Base-by-base conservation (phyloP, 208 protist species). In the Ichthyophonus hoferi region DNA sequence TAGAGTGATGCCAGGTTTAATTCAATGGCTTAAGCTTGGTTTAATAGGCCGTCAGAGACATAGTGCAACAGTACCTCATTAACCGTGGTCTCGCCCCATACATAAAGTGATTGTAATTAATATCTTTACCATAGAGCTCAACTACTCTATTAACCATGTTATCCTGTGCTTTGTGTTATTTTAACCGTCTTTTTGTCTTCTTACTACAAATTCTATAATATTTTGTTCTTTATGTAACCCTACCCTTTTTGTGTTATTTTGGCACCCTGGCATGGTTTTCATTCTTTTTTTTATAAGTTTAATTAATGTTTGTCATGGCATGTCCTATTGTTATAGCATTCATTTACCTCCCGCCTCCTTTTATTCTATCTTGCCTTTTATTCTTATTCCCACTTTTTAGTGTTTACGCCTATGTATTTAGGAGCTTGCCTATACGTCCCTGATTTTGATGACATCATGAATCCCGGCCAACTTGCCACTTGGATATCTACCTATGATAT, bases 371-470 rank as follows among this genome's bases (percentile, higher is more conserved):
- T 33, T 0, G 31, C 50, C 24, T 0, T 76, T 31, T 76, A n/a
- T 31, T 76, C 24, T 33, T 31, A 76, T 76, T 31, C 35, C 14
- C 79, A 41, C 17, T 38, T 12, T n/a, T 38, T 40, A 82, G 81
- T 95, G 50, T 95, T 95, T 87, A 95, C 94, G 31, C 94, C 94
- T n/a, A 35, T 94, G 78, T 95, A 94, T 90, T 86, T 95, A 2
- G 94, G 94, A 43, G 93, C 93, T 37, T 40, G 39, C 1, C 92
- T 95, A 39, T 91, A 87, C 89, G 94, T 95, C 82, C 94, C 94
- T 17, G 42, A 90, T 78, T 35, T 89, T 34, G 91, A 93, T n/a
- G 90, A 92, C 81, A 95, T 95, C 79, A 58, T 42, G 67, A 93
- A 82, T 39, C 93, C 93, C 2, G 94, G 94, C 34, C 50, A 50